Evolutionary conservation across 176 grass and related monocot genomes (phyloP).

Genomic region (Phragmites australis): DNA sequence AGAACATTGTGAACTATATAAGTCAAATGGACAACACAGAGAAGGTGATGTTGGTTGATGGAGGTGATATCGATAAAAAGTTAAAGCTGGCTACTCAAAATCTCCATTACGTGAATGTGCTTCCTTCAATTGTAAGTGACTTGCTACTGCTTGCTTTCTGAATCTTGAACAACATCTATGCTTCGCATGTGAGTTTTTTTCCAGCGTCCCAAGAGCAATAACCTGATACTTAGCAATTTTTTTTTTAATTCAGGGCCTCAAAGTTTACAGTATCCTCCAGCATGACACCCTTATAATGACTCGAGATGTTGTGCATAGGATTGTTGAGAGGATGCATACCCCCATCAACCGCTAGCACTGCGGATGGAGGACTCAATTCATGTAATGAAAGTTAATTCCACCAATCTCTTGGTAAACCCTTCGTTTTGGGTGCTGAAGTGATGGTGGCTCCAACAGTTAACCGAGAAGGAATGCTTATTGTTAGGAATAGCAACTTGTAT

Average conservation of each 20-base stretch:
- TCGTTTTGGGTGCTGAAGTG: background rate
- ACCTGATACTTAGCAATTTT: background rate
- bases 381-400: background rate
- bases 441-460: background rate
- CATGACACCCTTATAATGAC: constrained; percentile 83
- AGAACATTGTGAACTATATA: constrained; percentile 68
- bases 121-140: constrained; percentile 69
- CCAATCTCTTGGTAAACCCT: background rate
- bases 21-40: constrained; percentile 56
- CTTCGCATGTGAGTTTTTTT: background rate
- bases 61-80: constrained; percentile 60
- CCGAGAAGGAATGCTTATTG: too few relatives aligned
- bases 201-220: background rate
- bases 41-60: constrained; percentile 81
- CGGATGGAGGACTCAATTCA: background rate
- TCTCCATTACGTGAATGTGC: constrained; percentile 74
- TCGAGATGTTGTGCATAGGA: constrained; percentile 60
- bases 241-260: constrained; percentile 56
- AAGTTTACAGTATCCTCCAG: constrained; percentile 84
- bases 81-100: constrained; percentile 75
- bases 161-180: background rate
- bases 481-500: too few relatives aligned
- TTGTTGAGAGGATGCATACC: constrained; percentile 76
- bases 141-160: background rate
- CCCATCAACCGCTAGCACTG: constrained; percentile 61